Evolutionary conservation across 2,329 filamentous ascomycete genomes (phyloP).

Genomic region (Fusarium tupiense): DNA sequence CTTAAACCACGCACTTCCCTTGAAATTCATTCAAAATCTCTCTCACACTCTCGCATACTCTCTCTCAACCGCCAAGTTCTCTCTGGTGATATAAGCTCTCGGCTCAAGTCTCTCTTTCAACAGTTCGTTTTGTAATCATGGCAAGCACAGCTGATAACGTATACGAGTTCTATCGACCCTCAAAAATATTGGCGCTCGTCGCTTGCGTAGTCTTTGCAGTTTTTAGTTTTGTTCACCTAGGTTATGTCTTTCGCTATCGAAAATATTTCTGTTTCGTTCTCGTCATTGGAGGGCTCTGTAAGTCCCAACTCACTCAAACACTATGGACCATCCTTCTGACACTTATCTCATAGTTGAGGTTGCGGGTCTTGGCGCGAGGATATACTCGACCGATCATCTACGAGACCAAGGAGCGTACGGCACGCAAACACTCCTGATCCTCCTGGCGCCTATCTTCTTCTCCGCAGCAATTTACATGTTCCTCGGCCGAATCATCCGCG

Average conservation of each 20-base stretch:
- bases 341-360: background rate
- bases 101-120: no score
- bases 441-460: background rate
- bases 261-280: background rate
- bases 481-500: background rate
- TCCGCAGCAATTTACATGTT: background rate
- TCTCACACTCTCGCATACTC: no score
- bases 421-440: background rate
- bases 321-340: rapidly evolving
- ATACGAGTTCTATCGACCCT: background rate
- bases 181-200: background rate
- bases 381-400: background rate
- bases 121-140: background rate
- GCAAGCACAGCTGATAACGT: background rate
- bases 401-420: background rate
- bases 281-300: background rate
- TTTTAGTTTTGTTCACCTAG: background rate
- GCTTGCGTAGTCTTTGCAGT: background rate
- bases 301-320: rapidly evolving
- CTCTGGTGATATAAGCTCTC: no score
- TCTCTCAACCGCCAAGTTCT: no score
- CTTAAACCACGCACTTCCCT: no score
- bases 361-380: background rate
- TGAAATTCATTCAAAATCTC: no score
- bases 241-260: background rate